Evolutionary conservation across 2,329 filamentous ascomycete species (phyloP).

Genomic region (Colletotrichum endophyticum): DNA sequence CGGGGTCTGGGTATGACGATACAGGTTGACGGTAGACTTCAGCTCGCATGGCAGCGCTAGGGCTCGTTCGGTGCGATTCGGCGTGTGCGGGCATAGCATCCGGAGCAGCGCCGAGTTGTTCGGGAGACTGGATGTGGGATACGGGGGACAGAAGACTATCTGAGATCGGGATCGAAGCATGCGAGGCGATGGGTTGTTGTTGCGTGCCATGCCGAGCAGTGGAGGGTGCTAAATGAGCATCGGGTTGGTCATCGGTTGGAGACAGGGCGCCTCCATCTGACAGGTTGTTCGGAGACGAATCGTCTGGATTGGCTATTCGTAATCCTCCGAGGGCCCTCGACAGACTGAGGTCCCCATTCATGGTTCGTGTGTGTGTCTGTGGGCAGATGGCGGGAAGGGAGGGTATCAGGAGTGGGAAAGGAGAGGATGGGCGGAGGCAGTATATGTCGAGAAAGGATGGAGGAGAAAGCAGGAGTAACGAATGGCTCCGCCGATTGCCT

Average conservation of each 20-base stretch:
- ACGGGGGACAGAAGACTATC: background rate
- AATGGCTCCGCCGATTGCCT: background rate
- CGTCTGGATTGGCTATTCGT: slow-evolving; percentile 94
- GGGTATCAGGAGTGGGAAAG: background rate
- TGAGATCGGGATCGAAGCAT: background rate
- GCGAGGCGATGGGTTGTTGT: background rate
- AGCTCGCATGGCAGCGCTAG: slow-evolving; percentile 5
- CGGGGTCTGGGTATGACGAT: slow-evolving; percentile 1
- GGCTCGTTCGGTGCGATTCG: slow-evolving; percentile 14
- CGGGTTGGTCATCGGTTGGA: slow-evolving; percentile 29
- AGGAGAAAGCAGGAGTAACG: background rate
- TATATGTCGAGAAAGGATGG: background rate
- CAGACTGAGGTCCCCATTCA: slow-evolving; percentile 93
- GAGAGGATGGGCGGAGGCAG: background rate
- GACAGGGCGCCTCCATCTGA: slow-evolving; percentile 24
- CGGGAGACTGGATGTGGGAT: background rate
- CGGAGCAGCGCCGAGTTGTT: background rate
- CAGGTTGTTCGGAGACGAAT: slow-evolving; percentile 23
- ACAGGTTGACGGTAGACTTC: slow-evolving; percentile 14
- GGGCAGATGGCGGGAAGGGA: background rate
- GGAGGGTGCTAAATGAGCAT: slow-evolving; percentile 6
- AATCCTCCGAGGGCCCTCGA: slow-evolving; percentile 92
- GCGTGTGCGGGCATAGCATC: slow-evolving; percentile 33
- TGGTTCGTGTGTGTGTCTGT: slow-evolving; percentile 45
- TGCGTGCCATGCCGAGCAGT: background rate